Evolutionary conservation across 179 eudicot species (phyloP).

Genomic region (Actinidia arguta): DNA sequence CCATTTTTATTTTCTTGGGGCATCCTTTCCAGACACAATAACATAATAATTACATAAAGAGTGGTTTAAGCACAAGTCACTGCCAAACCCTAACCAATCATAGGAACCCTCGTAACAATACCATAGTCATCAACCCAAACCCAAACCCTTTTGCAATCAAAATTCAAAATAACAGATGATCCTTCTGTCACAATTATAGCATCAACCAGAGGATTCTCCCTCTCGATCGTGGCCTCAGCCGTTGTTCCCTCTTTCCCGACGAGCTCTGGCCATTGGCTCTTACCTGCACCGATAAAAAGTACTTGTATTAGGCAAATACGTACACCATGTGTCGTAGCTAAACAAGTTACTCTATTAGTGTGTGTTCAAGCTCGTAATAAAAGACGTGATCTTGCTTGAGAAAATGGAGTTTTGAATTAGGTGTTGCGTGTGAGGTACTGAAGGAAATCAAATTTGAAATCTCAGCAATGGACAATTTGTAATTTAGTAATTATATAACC

Average conservation of each 20-base stretch:
- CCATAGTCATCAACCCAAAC: constrained; percentile 7
- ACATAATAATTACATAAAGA: not conserved
- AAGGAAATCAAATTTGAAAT: too few species aligned
- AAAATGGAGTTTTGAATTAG: too few species aligned
- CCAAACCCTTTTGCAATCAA: constrained; percentile 5
- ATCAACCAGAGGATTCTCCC: constrained; percentile 9
- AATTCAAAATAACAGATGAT: not conserved
- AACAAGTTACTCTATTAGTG: too few species aligned
- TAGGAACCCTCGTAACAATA: not conserved
- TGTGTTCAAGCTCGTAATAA: too few species aligned
- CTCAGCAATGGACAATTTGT: too few species aligned
- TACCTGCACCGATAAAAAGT: not conserved
- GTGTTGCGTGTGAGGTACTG: too few species aligned
- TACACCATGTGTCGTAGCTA: too few species aligned
- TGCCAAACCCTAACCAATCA: not conserved
- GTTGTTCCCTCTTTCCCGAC: not conserved
- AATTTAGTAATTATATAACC: too few species aligned
- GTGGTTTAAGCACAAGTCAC: not conserved
- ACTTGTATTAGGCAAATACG: too few species aligned
- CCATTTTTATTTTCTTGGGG: not conserved
- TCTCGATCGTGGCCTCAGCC: not conserved
- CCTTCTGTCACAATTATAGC: not conserved
- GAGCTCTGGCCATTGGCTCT: constrained; percentile 14
- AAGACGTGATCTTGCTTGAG: too few species aligned
- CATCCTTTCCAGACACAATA: not conserved